A percentile compares a stretch with the other conserved stretches of the same genome.
These are phyloP conservation scores for Starmerella davenportii DNA, from an alignment of 805 yeast species.

Conservation along the genomic window DNA sequence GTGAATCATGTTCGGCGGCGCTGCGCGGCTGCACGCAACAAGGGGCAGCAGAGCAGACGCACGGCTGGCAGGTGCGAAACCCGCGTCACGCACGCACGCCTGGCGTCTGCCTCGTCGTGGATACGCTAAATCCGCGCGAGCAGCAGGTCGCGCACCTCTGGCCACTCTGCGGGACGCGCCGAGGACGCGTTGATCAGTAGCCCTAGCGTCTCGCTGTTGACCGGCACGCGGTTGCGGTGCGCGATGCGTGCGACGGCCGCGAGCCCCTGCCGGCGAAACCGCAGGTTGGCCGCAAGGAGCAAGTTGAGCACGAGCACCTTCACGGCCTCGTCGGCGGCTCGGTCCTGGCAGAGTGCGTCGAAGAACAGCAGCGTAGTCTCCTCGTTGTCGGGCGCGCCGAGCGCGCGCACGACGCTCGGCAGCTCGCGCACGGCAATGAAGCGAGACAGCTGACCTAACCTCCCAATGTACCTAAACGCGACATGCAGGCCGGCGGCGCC, in stretches of 20 bases:
- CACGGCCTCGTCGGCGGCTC: constrained; percentile 8
- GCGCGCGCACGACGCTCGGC: constrained; percentile 13
- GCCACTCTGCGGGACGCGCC: background rate
- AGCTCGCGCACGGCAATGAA: constrained; percentile 12
- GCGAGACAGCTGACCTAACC: constrained; percentile 14
- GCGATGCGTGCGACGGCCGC: constrained; percentile 4
- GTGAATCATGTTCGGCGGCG: no score
- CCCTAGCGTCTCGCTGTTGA: constrained; percentile 11
- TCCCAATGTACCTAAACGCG: constrained; percentile 15
- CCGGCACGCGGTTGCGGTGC: constrained; percentile 2
- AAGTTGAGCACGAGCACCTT: constrained; percentile 17
- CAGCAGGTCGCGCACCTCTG: background rate
- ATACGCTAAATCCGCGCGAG: no score
- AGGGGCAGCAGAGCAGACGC: no score
- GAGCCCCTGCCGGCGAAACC: background rate
- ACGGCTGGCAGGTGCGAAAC: no score
- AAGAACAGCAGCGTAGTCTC: constrained; percentile 7
- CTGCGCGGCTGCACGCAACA: no score
- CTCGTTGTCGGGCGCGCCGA: constrained; percentile 3
- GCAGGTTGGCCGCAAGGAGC: constrained; percentile 8
- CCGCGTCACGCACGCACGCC: no score
- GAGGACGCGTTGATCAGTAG: background rate
- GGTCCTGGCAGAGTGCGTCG: constrained; percentile 8
- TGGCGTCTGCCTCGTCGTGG: no score
- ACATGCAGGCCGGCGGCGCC: constrained; percentile 10